Conservation (phyloP, 768 basidiomycete species). For the Xerocomus brunneocitrinus region DNA sequence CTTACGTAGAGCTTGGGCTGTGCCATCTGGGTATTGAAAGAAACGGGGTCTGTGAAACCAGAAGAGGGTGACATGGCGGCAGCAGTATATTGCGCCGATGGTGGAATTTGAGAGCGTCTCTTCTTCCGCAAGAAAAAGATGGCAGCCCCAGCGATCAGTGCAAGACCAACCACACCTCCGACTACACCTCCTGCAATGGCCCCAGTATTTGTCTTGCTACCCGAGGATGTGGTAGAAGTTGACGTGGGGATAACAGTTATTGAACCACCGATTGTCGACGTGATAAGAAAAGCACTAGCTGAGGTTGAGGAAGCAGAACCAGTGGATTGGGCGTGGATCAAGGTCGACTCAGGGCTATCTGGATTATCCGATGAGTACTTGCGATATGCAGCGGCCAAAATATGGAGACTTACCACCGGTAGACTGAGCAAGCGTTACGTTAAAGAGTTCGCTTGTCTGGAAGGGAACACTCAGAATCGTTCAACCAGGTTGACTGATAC, state of each 20-base stretch:
- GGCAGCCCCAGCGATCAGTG: slow-evolving; percentile 35
- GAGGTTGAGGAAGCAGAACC: slow-evolving; percentile 11
- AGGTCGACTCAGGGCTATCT: slow-evolving; percentile 44
- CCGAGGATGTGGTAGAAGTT: slow-evolving; percentile 1
- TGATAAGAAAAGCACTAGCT: not conserved
- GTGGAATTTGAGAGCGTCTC: slow-evolving; percentile 22
- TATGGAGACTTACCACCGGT: slow-evolving; percentile 21
- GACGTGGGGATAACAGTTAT: slow-evolving; percentile 12
- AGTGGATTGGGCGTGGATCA: slow-evolving; percentile 29
- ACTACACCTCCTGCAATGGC: slow-evolving; percentile 62
- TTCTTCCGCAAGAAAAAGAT: slow-evolving; percentile 38
- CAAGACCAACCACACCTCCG: slow-evolving; percentile 57
- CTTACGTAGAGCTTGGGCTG: slow-evolving; percentile 31
- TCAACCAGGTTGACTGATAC: not conserved
- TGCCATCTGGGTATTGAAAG: slow-evolving; percentile 15
- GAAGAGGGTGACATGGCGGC: not conserved
- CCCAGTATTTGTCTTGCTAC: slow-evolving; percentile 35
- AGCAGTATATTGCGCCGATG: slow-evolving; percentile 12
- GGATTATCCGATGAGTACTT: not conserved
- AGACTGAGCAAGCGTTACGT: slow-evolving; percentile 36
- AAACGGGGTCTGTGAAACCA: slow-evolving; percentile 8
- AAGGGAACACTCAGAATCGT: slow-evolving; percentile 3
- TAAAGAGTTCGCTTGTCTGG: slow-evolving; percentile 36
- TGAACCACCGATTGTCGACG: not conserved
- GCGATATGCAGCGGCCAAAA: not conserved